Base-by-base conservation (phyloP, 768 basidiomycete species). In the Chlorophyllum brunneum region DNA sequence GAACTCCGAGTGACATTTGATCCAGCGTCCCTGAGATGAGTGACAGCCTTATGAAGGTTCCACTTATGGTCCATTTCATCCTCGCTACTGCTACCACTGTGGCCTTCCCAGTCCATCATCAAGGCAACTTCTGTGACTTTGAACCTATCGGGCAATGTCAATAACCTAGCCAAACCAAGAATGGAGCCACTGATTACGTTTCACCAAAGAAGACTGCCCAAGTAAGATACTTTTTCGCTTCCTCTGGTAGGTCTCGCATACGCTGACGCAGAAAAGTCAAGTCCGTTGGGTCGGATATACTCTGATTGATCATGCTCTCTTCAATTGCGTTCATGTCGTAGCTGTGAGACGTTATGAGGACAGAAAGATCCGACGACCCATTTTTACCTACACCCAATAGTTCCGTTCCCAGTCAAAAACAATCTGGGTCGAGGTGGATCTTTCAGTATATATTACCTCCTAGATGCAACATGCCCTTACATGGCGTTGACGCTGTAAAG, bases 181-280 rank as follows among this genome's bases (percentile, higher is more conserved):
- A 39, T 10, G 29, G n/a, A 3, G 13, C 43, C 4, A 43, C 16
- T 31, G 73, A 78, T 53, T 58, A 85, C 83, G 81, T 83, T 58
- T 85, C 78, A 3, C 86, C 87, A 56, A 88, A 86, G 61, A 86
- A 79, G 6, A 81, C 80, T 13, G 85, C 86, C 86, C 86, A 88
- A 33, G 78, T 67, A 13, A 89, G 69, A 61, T 83, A 88, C 55
- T 81, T 86, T 55, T 73, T 70, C 1, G 83, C 83, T 54, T 86
- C 85, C 26, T 79, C 77, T 2, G 81, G 78, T 16, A 88, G 71
- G 59, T 81, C 78, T 51, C 75, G 71, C 63, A 87, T 69, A 51
- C 82, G 82, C 13, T 76, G 69, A 34, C 77, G 73, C 42, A 88
- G 69, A 63, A 84, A 87, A 20, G 76, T 74, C 16, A 83, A 67